phyloP scores from a whole-genome alignment of 1,139 yeast genomes.

The Saccharomyces uvarum region DNA sequence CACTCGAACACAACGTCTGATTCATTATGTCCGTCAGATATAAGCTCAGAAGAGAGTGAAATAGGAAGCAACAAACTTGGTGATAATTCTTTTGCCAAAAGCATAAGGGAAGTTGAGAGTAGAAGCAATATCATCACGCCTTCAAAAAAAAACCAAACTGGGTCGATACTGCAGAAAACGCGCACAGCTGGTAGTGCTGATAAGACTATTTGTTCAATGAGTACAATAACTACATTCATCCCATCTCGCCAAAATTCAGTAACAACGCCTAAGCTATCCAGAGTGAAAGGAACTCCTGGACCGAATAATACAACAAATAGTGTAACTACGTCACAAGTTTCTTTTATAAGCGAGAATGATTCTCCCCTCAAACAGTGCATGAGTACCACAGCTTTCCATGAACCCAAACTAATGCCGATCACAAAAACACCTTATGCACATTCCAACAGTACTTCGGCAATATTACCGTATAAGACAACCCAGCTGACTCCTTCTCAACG shows the following conservation, averaged over 20 bases:
- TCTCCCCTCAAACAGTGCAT: neutral
- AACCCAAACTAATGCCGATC: neutral
- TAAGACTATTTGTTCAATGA: neutral
- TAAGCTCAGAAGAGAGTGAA: neutral
- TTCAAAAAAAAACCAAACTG: neutral
- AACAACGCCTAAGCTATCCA: neutral
- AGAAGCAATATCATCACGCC: neutral
- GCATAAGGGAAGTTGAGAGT: neutral
- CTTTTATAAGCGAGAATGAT: conserved; percentile 7
- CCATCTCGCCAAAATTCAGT: neutral
- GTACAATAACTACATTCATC: neutral
- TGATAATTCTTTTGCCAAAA: neutral
- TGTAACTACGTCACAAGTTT: conserved; percentile 14
- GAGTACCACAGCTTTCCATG: neutral
- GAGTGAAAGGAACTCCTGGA: conserved; percentile 6
- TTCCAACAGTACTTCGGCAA: conserved; percentile 21
- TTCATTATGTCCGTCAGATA: conserved; percentile 1
- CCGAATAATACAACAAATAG: conserved; percentile 6
- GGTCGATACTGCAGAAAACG: neutral
- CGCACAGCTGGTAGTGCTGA: neutral
- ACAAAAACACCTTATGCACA: conserved; percentile 6
- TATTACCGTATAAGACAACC: conserved; percentile 12
- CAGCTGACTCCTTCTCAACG: conserved; percentile 36
- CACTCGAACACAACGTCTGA: conserved; percentile 3
- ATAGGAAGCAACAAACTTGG: neutral